Evolutionary conservation across 2,329 filamentous ascomycete genomes (phyloP), one percentile per base, ranked within the genome.

Genomic region (Colletotrichum camelliae): DNA sequence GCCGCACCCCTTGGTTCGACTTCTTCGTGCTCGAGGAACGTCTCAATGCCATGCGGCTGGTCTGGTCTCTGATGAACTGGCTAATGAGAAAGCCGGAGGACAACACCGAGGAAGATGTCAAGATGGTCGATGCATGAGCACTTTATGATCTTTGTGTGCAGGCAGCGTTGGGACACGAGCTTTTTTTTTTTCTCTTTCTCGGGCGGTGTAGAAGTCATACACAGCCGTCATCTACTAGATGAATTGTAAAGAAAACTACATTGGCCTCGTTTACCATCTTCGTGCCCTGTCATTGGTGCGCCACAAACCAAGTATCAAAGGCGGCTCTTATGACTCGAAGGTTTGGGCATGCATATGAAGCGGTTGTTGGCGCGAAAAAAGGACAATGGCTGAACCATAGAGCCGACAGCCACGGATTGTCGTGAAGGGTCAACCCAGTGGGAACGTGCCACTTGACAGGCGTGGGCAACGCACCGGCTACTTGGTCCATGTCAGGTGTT

Each of bases 1-100:
- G 89, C 87, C 87, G 91, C 76, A 93, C 89, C 77, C 85, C 81
- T 52, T 93, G 92, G 92, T 92, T 86, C 79, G 92, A 93, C 79
- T 82, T 93, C 13, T 93, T 93, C 79, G 78, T 88, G 64, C 80
- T 82, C 1, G 85, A 89, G 27, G 89, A 93, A 70, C 83, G 92
- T 61, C 80, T 93, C 31, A 87, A 87, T 77, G 91, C 91, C 4
- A 89, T 93, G 89, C 83, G 86, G 77, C 77, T 90, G 12, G 78
- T 92, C 1, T 93, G 92, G 91, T 87, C 86, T 5, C 84, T 93
- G 80, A 91, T 92, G 88, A 87, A 87, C 3, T 93, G 89, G 81
- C 83, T 91, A 80, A 93, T 93, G 91, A 86, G 89, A 77, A 87
- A 83, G 78, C 39, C 64, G 31, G 80, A 80, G 43, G 82, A 83